These are phyloP conservation scores for Entomortierella beljakovae DNA, from an alignment of 192 early-diverging fungal species.

Conservation along the genomic window DNA sequence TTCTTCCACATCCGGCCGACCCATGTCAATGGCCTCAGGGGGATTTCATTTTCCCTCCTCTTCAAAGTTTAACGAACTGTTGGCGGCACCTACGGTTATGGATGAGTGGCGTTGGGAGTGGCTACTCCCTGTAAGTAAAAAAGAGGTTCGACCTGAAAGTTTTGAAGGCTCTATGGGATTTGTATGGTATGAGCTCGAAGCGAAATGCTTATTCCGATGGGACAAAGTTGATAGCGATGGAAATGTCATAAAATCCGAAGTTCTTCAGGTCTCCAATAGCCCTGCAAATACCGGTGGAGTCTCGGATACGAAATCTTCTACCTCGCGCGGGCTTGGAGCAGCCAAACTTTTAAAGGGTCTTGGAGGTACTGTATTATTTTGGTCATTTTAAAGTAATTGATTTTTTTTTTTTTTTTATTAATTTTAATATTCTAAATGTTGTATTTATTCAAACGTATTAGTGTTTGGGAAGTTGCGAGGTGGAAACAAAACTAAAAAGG, in stretches of 20 bases:
- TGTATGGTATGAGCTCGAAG: slow-evolving; percentile 51
- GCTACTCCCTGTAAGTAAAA: slow-evolving; percentile 30
- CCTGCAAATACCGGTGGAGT: too few species aligned
- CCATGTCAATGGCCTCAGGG: too few species aligned
- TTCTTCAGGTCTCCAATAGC: background rate
- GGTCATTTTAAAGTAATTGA: too few species aligned
- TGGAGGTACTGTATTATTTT: slow-evolving; percentile 15
- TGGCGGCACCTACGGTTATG: too few species aligned
- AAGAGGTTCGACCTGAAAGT: slow-evolving; percentile 33
- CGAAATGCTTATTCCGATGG: slow-evolving; percentile 47
- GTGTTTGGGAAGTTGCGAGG: slow-evolving; percentile 34
- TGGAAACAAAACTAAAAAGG: slow-evolving; percentile 22
- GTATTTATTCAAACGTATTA: slow-evolving; percentile 27
- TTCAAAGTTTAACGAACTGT: too few species aligned
- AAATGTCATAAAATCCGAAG: background rate
- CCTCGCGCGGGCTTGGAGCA: background rate
- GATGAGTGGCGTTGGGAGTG: slow-evolving; percentile 52
- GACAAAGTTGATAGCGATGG: slow-evolving; percentile 30
- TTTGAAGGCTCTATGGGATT: slow-evolving; percentile 43
- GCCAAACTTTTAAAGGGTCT: slow-evolving; percentile 19
- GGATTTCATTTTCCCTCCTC: too few species aligned
- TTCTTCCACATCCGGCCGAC: background rate
- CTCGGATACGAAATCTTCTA: background rate
- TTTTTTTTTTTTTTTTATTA: background rate
- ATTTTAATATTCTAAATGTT: slow-evolving; percentile 7